These are phyloP conservation scores for Phytophthora citrophthora DNA, from an alignment of 352 stramenopile species.

Conservation along the genomic window DNA sequence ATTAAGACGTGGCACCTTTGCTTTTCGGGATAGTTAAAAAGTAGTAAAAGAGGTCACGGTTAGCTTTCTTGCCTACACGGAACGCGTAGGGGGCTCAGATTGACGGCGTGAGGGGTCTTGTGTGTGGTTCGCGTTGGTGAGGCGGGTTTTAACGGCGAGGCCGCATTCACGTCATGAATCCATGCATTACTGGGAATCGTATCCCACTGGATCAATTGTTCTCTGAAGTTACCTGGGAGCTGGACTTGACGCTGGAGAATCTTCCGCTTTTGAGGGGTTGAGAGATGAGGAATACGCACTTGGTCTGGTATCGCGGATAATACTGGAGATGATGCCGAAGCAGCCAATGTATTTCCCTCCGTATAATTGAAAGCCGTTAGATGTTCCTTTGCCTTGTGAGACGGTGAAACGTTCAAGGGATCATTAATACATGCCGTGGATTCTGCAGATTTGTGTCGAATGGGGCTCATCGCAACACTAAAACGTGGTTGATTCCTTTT, in stretches of 20 bases:
- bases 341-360: not conserved
- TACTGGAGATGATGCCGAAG: not conserved
- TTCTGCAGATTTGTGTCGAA: too few species aligned
- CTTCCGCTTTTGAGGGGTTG: not conserved
- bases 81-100: not conserved
- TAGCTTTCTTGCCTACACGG: not conserved
- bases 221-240: constrained; percentile 27
- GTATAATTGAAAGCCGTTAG: not conserved
- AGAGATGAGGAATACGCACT: too few species aligned
- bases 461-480: not conserved
- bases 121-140: not conserved
- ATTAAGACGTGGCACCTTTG: too few species aligned
- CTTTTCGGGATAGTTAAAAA: too few species aligned
- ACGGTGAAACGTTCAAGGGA: too few species aligned
- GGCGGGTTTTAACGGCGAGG: constrained; percentile 8
- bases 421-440: not conserved
- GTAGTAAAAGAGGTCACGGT: too few species aligned
- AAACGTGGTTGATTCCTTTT: constrained; percentile 19
- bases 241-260: constrained; percentile 1
- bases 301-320: not conserved
- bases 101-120: not conserved
- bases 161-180: constrained; percentile 30
- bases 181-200: constrained; percentile 13
- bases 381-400: too few species aligned
- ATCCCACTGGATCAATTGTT: constrained; percentile 21